Percentiles rank a stretch among this genome's conserved stretches.
Evolutionary conservation across 352 stramenopile genomes (phyloP).

Genomic region (Hyaloperonospora brassicae): DNA sequence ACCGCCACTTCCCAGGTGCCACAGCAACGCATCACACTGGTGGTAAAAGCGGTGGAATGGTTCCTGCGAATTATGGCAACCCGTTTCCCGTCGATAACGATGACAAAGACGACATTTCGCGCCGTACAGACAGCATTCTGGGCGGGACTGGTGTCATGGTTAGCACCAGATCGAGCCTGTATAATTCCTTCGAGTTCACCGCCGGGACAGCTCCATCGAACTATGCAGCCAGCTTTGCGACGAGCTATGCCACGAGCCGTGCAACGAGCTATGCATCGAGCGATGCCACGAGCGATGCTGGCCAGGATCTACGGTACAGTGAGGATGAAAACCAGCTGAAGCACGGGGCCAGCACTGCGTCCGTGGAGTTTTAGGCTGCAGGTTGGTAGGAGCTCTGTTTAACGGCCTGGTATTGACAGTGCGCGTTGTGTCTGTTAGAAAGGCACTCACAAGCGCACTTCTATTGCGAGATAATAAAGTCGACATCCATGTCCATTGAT

Average conservation of each 20-base stretch:
- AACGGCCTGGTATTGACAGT: conserved; percentile 5
- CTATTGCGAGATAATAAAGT: conserved; percentile 5
- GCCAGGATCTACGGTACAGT: conserved; percentile 41
- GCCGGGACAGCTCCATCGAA: too few relatives aligned
- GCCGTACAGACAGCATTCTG: conserved; percentile 37
- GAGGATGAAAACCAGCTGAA: conserved; percentile 33
- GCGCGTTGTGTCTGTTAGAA: conserved; percentile 22
- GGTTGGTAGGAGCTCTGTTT: conserved; percentile 8
- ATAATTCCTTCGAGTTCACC: conserved; percentile 29
- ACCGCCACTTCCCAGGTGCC: conserved; percentile 11
- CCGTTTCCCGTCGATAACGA: conserved; percentile 41
- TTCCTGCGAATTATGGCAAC: conserved; percentile 37
- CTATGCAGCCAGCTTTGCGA: too few relatives aligned
- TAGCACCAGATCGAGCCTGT: conserved; percentile 12
- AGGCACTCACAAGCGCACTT: neutral
- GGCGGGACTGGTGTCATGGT: conserved; percentile 26
- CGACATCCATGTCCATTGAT: conserved; percentile 13
- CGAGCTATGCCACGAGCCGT: too few relatives aligned
- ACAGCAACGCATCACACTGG: conserved; percentile 23
- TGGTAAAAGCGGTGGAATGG: conserved; percentile 7
- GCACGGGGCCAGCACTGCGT: conserved; percentile 43
- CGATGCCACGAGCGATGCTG: conserved; percentile 16
- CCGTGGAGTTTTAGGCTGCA: conserved; percentile 45
- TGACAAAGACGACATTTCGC: conserved; percentile 11
- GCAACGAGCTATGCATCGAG: too few relatives aligned